Conservation (phyloP, 176 grass and related monocot genomes). For the Oryza punctata region DNA sequence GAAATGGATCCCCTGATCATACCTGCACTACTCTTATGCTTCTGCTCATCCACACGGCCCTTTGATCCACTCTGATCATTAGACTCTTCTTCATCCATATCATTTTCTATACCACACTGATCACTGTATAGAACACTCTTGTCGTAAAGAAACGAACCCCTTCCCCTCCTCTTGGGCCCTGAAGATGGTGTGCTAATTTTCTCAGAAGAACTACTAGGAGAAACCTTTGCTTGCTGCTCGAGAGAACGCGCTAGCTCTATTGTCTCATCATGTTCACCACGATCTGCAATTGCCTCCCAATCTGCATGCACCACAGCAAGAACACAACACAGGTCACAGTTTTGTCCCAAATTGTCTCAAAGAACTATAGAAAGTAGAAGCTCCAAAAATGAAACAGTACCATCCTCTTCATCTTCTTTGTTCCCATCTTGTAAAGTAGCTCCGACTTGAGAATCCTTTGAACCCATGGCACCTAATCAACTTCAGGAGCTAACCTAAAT, state of each 20-base stretch:
- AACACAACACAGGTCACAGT: constrained; percentile 11
- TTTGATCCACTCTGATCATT: constrained; percentile 28
- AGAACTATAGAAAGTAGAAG: not conserved
- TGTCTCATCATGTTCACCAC: constrained; percentile 37
- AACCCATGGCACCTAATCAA: not conserved
- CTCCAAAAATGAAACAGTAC: constrained; percentile 37
- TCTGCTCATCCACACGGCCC: constrained; percentile 6
- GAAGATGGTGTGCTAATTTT: constrained; percentile 41
- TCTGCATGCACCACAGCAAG: constrained; percentile 51
- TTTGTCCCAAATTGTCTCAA: not conserved
- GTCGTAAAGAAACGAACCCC: constrained; percentile 85
- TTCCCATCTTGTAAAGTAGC: constrained; percentile 19
- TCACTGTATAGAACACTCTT: constrained; percentile 90
- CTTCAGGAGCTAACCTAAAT: not conserved
- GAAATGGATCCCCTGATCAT: not conserved
- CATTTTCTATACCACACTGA: constrained; percentile 46
- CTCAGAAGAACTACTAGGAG: constrained; percentile 37
- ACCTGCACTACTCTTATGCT: constrained; percentile 31
- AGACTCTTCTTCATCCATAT: constrained; percentile 32
- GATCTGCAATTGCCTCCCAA: constrained; percentile 82
- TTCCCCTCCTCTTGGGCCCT: constrained; percentile 75
- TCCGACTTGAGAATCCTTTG: constrained; percentile 35
- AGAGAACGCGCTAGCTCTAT: constrained; percentile 33
- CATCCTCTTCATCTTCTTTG: constrained; percentile 55
- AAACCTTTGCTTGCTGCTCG: constrained; percentile 29